Evolutionary conservation across 306 rosid species (phyloP), one percentile per base, ranked within the genome.

Genomic region (Gynostemma pentaphyllum): DNA sequence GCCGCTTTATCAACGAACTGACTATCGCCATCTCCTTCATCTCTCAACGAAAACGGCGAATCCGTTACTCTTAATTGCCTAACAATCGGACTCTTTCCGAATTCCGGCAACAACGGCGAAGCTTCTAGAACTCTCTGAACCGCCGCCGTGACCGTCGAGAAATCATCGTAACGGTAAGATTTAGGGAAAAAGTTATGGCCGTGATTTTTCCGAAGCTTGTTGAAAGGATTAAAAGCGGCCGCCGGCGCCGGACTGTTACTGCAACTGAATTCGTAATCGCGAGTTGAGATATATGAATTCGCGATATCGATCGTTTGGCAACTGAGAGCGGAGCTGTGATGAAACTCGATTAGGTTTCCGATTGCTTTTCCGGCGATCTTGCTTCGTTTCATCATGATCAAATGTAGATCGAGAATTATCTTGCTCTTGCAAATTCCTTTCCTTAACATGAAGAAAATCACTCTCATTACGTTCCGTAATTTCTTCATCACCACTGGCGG

Each of bases 241-340:
- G 86, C 82, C 7, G n/a, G n/a, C n/a, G 44, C 60, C 1, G 98
- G 99, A 76, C 81, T 84, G 68, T 86, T 88, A 70, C 87, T 88
- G 81, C 99, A 92, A 78, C 99, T 92, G 82, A 92, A 92, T 62
- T 92, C 95, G 48, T 92, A 92, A 15, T 92, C 97, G 1, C 80
- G 78, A 0, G 95, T 86, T 0, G 86, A 62, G 22, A 92, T 42
- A 81, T 76, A 78, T 41, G 85, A 79, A 54, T 77, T 70, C 24
- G 65, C 45, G 75, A 83, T 64, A 57, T 77, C 75, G 64, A 74
- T 41, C 24, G 85, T 71, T 45, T 70, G 86, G 80, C 90, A 57
- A 26, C 78, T 52, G 72, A 79, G 51, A 70, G 89, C 68, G 23
- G 82, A 30, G 68, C 71, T 18, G 62, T 79, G 80, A 72, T 80